phyloP scores from a whole-genome alignment of 1,139 yeast genomes.

The Arxiozyma slooffiae region DNA sequence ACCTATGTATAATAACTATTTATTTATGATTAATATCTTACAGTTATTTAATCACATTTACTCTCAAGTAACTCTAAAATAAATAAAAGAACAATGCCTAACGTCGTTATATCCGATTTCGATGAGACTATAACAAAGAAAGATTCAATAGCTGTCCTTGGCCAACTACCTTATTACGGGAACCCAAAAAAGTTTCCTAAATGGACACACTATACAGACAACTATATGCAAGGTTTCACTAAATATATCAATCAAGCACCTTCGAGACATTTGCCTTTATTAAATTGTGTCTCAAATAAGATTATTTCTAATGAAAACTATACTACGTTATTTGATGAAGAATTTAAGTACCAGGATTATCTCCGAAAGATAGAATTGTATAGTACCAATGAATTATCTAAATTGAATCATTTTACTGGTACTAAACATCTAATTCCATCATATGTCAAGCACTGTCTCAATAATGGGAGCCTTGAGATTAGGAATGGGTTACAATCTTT shows the following conservation, averaged over 20 bases:
- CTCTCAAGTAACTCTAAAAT: neutral
- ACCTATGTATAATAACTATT: neutral
- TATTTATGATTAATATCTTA: neutral
- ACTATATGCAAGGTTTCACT: constrained; percentile 16
- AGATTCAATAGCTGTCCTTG: constrained; percentile 24
- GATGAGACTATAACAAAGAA: constrained; percentile 28
- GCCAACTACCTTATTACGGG: constrained; percentile 17
- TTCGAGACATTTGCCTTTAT: constrained; percentile 10
- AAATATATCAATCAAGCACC: constrained; percentile 2
- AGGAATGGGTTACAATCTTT: constrained; percentile 14
- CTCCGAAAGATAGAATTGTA: constrained; percentile 17
- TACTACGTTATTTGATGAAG: neutral
- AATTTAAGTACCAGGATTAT: constrained; percentile 6
- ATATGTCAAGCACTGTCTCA: constrained; percentile 6
- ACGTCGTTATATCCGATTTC: constrained; percentile 24
- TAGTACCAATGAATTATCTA: constrained; percentile 20
- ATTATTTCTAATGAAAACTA: constrained; percentile 4
- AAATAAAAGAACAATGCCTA: constrained; percentile 4
- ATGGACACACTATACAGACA: constrained; percentile 22
- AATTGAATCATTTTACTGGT: constrained; percentile 15
- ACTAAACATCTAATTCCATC: constrained; percentile 11
- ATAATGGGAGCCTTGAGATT: constrained; percentile 5
- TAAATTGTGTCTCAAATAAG: neutral
- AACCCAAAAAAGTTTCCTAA: constrained; percentile 14
- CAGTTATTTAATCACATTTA: neutral